A percentile compares a stretch with the other conserved stretches of the same genome.
Evolutionary conservation across 1,139 yeast genomes (phyloP).

Genomic region (Hemisphaericaspora xylofermentans): DNA sequence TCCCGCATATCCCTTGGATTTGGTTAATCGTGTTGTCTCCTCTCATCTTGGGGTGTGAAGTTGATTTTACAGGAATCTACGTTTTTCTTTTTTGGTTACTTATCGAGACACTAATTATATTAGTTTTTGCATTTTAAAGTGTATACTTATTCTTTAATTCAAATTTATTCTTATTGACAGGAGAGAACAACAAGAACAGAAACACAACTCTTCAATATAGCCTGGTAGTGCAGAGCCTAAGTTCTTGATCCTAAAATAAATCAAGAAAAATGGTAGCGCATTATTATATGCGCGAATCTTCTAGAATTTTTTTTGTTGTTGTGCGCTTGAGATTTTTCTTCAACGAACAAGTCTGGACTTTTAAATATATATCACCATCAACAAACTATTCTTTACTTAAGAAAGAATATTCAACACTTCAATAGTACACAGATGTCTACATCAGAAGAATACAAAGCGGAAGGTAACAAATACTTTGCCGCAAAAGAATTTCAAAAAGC

Average conservation of each 20-base stretch:
- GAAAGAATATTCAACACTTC: too few relatives aligned
- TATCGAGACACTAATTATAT: too few relatives aligned
- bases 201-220: too few relatives aligned
- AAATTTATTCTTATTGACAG: too few relatives aligned
- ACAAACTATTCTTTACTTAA: too few relatives aligned
- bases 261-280: not conserved
- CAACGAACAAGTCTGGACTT: too few relatives aligned
- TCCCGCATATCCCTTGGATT: conserved; percentile 64
- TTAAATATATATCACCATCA: not conserved
- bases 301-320: conserved; percentile 3
- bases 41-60: not conserved
- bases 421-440: conserved; percentile 39
- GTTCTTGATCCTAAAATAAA: too few relatives aligned
- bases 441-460: conserved; percentile 72
- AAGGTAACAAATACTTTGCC: conserved; percentile 90
- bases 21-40: conserved; percentile 36
- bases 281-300: not conserved
- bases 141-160: not conserved
- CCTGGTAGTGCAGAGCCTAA: too few relatives aligned
- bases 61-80: not conserved
- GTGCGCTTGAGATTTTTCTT: too few relatives aligned
- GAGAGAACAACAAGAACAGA: too few relatives aligned
- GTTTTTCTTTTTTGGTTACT: not conserved
- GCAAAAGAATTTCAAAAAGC: conserved; percentile 84
- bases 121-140: not conserved